These are phyloP conservation scores for maize (Zea mays) DNA, from an alignment of 176 grass and related monocot genomes.

Conservation along the genomic window Zm-B73-REFERENCE-NAM-5.0 NC_050101.1:42845001-42845500, in stretches of 20 bases:
- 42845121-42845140: neutral
- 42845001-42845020: conserved; percentile 21
- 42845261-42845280: no score
- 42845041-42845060: neutral
- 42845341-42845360: no score
- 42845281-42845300: no score
- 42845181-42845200: neutral
- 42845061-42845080: conserved; percentile 2
- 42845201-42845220: neutral
- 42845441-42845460: no score
- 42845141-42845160: neutral
- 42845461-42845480: no score
- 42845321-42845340: no score
- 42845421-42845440: no score
- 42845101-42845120: conserved; percentile 24
- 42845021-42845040: conserved; percentile 1
- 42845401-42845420: no score
- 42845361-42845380: no score
- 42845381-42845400: no score
- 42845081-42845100: neutral
- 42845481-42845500: no score
- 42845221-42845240: neutral
- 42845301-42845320: no score
- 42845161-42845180: neutral
- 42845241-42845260: neutral